These are phyloP conservation scores for Colletotrichum aenigma DNA, from an alignment of 2,329 filamentous ascomycete species.

Conservation along the genomic window DNA sequence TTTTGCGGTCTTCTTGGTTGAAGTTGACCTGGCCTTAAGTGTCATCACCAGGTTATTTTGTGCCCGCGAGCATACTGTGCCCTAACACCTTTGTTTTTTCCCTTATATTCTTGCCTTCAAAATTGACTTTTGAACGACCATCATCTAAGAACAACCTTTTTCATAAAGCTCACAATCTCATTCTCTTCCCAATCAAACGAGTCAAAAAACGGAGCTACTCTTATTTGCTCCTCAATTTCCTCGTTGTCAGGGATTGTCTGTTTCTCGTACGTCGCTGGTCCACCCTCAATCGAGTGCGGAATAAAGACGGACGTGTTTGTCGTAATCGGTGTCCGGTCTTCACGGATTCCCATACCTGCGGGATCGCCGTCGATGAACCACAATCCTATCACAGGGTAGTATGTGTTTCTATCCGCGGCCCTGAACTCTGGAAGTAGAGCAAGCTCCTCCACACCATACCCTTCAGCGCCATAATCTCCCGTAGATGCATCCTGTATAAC, in stretches of 20 bases:
- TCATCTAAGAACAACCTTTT: background rate
- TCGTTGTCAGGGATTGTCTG: background rate
- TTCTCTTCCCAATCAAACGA: background rate
- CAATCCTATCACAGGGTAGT: background rate
- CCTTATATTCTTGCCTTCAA: too few species aligned
- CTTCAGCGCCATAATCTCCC: background rate
- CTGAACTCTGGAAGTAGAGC: background rate
- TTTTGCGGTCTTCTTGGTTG: background rate
- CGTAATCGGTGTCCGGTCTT: background rate
- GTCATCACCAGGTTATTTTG: accelerated
- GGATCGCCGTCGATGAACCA: background rate
- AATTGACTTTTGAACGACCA: too few species aligned
- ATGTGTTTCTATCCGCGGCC: background rate
- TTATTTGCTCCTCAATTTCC: background rate
- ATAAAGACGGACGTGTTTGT: background rate
- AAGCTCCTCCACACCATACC: background rate
- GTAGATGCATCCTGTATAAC: background rate
- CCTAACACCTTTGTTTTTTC: too few species aligned
- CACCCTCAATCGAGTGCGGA: background rate
- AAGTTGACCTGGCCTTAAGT: background rate
- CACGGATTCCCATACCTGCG: background rate
- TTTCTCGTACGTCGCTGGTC: background rate
- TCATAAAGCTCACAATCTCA: background rate
- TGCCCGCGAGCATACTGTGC: background rate
- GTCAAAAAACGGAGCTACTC: background rate